A percentile compares a stretch with the other conserved stretches of the same genome.
Evolutionary conservation across 2,329 filamentous ascomycete species (phyloP).

Genomic region (Aspergillus sp.): DNA sequence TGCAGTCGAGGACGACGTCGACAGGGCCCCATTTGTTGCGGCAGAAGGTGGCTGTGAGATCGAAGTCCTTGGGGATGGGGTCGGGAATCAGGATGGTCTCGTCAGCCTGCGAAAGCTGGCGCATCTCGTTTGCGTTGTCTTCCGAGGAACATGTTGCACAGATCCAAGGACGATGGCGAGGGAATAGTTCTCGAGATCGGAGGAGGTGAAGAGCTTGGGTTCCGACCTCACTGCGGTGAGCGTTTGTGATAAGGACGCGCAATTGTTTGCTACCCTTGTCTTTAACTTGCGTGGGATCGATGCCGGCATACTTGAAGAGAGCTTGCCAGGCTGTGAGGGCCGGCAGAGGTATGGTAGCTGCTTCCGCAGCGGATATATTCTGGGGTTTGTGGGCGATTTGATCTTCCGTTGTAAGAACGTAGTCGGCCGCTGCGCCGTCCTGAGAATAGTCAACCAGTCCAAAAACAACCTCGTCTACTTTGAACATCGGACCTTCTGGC

Average conservation of each 20-base stretch:
- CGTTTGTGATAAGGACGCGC: conserved; percentile 41
- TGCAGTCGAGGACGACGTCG: conserved; percentile 43
- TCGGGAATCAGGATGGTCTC: conserved; percentile 33
- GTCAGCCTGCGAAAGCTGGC: conserved; percentile 31
- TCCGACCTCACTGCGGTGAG: conserved; percentile 37
- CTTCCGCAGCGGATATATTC: conserved; percentile 36
- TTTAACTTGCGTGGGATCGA: conserved; percentile 26
- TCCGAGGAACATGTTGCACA: conserved; percentile 34
- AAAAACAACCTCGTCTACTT: conserved; percentile 41
- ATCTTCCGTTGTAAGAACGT: conserved; percentile 36
- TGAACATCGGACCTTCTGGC: conserved; percentile 37
- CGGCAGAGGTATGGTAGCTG: conserved; percentile 38
- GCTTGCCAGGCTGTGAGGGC: conserved; percentile 45
- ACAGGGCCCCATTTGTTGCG: conserved; percentile 34
- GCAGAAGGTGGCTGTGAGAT: conserved; percentile 33
- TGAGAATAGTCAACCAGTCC: conserved; percentile 38
- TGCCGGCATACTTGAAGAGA: conserved; percentile 36
- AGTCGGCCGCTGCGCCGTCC: conserved; percentile 45
- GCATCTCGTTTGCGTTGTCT: conserved; percentile 28
- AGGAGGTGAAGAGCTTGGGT: conserved; percentile 39
- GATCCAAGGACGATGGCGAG: conserved; percentile 33
- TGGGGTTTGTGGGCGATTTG: conserved; percentile 40
- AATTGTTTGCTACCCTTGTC: conserved; percentile 12
- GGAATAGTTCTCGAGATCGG: conserved; percentile 34
- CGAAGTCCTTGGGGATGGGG: conserved; percentile 24